Percentiles rank a stretch among this genome's conserved stretches.
These are phyloP conservation scores for Paramecium sonneborni DNA, from an alignment of 73 alveolate species.

Conservation along the genomic window DNA sequence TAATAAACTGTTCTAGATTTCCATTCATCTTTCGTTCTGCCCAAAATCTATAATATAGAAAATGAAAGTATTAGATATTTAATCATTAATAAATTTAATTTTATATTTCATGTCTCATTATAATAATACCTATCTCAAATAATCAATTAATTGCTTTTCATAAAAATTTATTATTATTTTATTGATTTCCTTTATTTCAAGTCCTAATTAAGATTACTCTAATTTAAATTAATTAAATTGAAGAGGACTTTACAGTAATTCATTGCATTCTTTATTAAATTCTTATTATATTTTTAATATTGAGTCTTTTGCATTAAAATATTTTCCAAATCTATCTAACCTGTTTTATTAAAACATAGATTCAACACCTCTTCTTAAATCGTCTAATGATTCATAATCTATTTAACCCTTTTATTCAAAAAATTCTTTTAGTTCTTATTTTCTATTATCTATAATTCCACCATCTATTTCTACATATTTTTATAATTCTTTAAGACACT, in stretches of 20 bases:
- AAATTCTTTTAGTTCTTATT: not conserved
- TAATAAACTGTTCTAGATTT: slow-evolving; percentile 89
- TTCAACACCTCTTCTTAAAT: not conserved
- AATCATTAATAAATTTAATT: not conserved
- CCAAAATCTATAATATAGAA: not conserved
- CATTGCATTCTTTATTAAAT: not conserved
- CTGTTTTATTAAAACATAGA: not conserved
- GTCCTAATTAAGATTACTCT: not conserved
- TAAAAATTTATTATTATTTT: not conserved
- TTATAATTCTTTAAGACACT: not conserved
- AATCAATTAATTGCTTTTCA: not conserved
- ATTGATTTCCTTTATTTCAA: not conserved
- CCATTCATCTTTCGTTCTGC: slow-evolving; percentile 84
- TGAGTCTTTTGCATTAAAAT: not conserved
- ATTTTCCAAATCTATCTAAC: not conserved
- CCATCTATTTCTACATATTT: not conserved
- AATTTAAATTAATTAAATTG: not conserved
- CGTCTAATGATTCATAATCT: not conserved
- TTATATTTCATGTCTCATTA: not conserved
- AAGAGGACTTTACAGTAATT: not conserved
- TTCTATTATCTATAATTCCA: not conserved
- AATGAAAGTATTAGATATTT: not conserved
- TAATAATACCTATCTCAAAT: not conserved
- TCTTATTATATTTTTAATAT: not conserved
- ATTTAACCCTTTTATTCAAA: not conserved